A percentile compares a stretch with the other conserved stretches of the same genome.
phyloP scores from a whole-genome alignment of 2,329 filamentous ascomycete species.

The Penicillium capsulatum region DNA sequence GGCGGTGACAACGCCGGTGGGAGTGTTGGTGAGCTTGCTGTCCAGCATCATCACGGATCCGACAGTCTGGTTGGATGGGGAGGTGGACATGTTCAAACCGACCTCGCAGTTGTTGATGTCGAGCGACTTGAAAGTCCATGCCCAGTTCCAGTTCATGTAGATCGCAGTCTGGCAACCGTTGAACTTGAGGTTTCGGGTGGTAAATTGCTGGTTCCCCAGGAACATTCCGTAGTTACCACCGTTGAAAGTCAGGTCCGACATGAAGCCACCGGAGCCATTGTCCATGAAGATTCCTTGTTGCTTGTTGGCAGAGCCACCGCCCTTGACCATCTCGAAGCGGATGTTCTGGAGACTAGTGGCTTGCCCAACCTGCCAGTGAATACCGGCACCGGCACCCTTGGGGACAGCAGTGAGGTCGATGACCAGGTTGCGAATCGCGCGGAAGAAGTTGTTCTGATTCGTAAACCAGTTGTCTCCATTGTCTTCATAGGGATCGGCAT shows the following conservation, averaged over 20 bases:
- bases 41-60: slow-evolving; percentile 82
- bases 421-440: slow-evolving; percentile 75
- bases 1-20: slow-evolving; percentile 70
- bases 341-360: slow-evolving; percentile 78
- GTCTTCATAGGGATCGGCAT: slow-evolving; percentile 75
- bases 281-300: slow-evolving; percentile 81
- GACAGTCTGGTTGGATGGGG: slow-evolving; percentile 64
- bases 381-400: slow-evolving; percentile 59
- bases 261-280: slow-evolving; percentile 78
- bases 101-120: slow-evolving; percentile 69
- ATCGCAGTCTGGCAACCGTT: slow-evolving; percentile 77
- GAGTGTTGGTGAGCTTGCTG: slow-evolving; percentile 71
- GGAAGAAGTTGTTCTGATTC: slow-evolving; percentile 81
- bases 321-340: slow-evolving; percentile 70
- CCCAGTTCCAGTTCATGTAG: slow-evolving; percentile 90
- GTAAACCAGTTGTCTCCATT: slow-evolving; percentile 69
- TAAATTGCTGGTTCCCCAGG: slow-evolving; percentile 84
- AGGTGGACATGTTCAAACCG: slow-evolving; percentile 73
- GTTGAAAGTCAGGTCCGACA: slow-evolving; percentile 78
- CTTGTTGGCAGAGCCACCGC: slow-evolving; percentile 59
- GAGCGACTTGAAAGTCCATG: slow-evolving; percentile 74
- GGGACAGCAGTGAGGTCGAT: slow-evolving; percentile 69
- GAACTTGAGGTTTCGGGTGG: slow-evolving; percentile 76
- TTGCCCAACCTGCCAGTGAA: slow-evolving; percentile 84
- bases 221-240: slow-evolving; percentile 75